Base-by-base conservation (phyloP, 164 flowering plant species). In the Magnolia kwangsiensis region DNA sequence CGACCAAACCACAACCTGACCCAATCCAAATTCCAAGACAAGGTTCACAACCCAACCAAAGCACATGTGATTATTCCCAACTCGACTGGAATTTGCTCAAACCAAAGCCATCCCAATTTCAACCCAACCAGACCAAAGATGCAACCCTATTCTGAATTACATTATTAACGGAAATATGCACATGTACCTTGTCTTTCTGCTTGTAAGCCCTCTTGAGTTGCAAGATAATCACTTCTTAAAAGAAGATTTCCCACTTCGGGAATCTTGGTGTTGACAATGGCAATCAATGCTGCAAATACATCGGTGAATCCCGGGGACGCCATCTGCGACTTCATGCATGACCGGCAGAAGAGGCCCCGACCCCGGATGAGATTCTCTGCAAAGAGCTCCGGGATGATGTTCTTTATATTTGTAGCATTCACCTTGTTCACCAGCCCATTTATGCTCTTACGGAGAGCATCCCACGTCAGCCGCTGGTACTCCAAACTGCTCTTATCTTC, bases 271-370 rank as follows among this genome's bases (percentile, higher is more conserved):
- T 96, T 94, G 10, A 94, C 98, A 50, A 96, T 92, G 69, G 98
- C 93, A 80, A 89, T 92, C 85, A 96, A 76, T 23, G 98, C 98
- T 67, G 99, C 88, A 87, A 94, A 94, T 0, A 96, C 98, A 84
- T 96, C 96, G 0, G 98, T 94, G 72, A 96, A 94, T 1, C 91
- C 92, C 0, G 99, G 98, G 6, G 98, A 94, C 11, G 99, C 98
- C 98, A 94, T 90, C 67, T 96, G 99, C 1, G 97, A 92, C 81
- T 96, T 96, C 95, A 96, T 91, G 73, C 98, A 93, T 0, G 99
- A 91, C 2, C 98, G 86, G 80, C 98, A 94, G 77, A 96, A 94
- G 16, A 96, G 83, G 19, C 99, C 99, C 76, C 97, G 88, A 29
- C 99, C 99, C 11, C 98, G 79, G 14, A 93, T 89, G 71, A 96